A percentile compares a stretch with the other conserved stretches of the same genome.
Evolutionary conservation across 768 basidiomycete genomes (phyloP).

Genomic region (Boletus tomentosulus): DNA sequence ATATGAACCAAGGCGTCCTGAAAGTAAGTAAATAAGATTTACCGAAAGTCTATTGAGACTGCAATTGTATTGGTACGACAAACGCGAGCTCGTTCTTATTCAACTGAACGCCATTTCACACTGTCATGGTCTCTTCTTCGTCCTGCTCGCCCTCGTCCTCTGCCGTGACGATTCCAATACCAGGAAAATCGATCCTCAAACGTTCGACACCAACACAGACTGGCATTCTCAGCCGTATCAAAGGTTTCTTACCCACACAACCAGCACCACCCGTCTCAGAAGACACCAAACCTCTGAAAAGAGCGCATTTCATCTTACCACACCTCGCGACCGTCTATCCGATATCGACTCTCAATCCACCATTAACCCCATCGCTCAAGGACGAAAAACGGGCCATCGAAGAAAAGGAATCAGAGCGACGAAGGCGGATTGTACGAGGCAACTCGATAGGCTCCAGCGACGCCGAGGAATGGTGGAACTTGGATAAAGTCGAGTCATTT

Average conservation of each 20-base stretch:
- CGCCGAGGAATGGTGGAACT: slow-evolving; percentile 73
- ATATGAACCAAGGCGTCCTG: no score
- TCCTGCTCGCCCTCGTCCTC: slow-evolving; percentile 68
- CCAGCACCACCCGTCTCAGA: slow-evolving; percentile 25
- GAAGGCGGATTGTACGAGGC: slow-evolving; percentile 61
- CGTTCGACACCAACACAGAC: slow-evolving; percentile 64
- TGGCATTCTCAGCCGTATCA: slow-evolving; percentile 69
- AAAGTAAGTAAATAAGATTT: no score
- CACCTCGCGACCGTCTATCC: slow-evolving; percentile 87
- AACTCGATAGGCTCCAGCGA: slow-evolving; percentile 37
- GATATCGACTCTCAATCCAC: slow-evolving; percentile 80
- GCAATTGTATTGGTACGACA: no score
- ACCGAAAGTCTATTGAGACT: neutral
- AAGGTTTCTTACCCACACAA: slow-evolving; percentile 67
- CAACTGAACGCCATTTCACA: neutral
- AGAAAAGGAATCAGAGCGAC: slow-evolving; percentile 65
- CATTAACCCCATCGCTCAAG: slow-evolving; percentile 70
- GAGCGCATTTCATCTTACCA: slow-evolving; percentile 90
- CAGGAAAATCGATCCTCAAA: slow-evolving; percentile 81
- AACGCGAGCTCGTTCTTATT: no score
- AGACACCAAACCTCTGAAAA: slow-evolving; percentile 64
- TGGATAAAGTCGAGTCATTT: slow-evolving; percentile 80
- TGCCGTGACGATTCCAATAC: slow-evolving; percentile 73
- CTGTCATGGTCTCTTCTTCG: slow-evolving; percentile 28
- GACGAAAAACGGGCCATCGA: slow-evolving; percentile 83